A percentile compares a stretch with the other conserved stretches of the same genome.
Conservation (phyloP, 2,329 filamentous ascomycete species). For the Sarocladiaceae sp. region DNA sequence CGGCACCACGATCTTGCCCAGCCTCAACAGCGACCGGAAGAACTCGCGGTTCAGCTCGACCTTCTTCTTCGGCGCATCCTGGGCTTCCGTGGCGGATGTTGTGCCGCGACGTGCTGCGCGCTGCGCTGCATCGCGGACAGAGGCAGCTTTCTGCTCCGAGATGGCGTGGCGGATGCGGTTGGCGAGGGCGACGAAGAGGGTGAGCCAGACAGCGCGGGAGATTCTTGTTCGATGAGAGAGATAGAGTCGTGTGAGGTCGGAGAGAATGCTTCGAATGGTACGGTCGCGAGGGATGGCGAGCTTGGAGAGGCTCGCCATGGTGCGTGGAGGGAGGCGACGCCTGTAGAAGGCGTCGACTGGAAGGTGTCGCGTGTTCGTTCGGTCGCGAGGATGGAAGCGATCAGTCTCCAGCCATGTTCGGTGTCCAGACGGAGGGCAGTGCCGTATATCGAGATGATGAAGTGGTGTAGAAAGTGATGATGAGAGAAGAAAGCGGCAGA, state of each 20-base stretch:
- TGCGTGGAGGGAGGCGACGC: slow-evolving; percentile 1
- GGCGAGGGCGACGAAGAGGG: slow-evolving; percentile 70
- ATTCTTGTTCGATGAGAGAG: slow-evolving; percentile 74
- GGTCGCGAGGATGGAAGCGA: too few relatives aligned
- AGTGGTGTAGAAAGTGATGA: too few relatives aligned
- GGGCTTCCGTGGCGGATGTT: slow-evolving; percentile 30
- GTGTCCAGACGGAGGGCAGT: too few relatives aligned
- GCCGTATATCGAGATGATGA: too few relatives aligned
- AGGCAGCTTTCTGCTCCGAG: slow-evolving; percentile 84
- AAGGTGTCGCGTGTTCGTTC: too few relatives aligned
- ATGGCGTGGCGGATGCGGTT: slow-evolving; percentile 90
- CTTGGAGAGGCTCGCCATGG: slow-evolving; percentile 73
- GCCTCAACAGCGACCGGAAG: slow-evolving; percentile 64
- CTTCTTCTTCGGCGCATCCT: slow-evolving; percentile 56
- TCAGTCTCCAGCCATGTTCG: too few relatives aligned
- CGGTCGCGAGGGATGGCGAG: slow-evolving; percentile 54
- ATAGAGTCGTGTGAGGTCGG: slow-evolving; percentile 65
- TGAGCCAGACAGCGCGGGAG: slow-evolving; percentile 76
- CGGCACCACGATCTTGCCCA: slow-evolving; percentile 84
- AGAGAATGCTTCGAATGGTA: slow-evolving; percentile 58
- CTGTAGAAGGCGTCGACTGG: too few relatives aligned
- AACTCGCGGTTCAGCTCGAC: slow-evolving; percentile 88
- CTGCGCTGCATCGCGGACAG: slow-evolving; percentile 57
- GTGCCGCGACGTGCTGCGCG: slow-evolving; percentile 41
- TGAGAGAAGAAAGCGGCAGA: too few relatives aligned